Base-by-base conservation (phyloP, 2,329 filamentous ascomycete species). In the Cryphonectria naterciae region DNA sequence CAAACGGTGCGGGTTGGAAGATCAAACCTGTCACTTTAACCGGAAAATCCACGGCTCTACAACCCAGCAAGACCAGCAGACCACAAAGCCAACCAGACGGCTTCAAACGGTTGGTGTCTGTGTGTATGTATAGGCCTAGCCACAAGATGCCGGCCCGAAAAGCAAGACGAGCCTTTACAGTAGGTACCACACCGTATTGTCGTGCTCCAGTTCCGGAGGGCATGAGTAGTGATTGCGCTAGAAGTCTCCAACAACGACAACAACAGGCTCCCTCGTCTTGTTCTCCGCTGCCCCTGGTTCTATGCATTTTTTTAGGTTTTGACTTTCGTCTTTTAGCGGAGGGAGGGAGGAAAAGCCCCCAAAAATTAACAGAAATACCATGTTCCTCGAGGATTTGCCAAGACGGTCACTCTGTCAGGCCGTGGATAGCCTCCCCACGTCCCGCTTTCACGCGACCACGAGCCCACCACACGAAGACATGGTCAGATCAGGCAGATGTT, bases 391-490 rank as follows among this genome's bases (percentile, higher is more conserved):
- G 43, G 43, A 49, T 52, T 52, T 67, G 25, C 54, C 68, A 49
- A 35, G 54, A n/a, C 62, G 52, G 52, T 61, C 25, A 63, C 67
- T 25, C 41, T 58, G 25, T 32, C 25, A 8, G 35, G 19, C 28
- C 15, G 25, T 32, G 54, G 54, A 6, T 10, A 10, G 60, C 32
- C 13, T 41, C n/a, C 49, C 52, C 65, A 56, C 35, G 65, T 58
- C 65, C 65, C 52, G n/a, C 65, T 46, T 28, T 58, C 65, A 67
- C 54, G 65, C 60, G 65, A 67, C 54, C 65, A 49, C 46, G 32
- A 43, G 28, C 52, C 52, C 49, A 41, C 28, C 28, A 39, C 28
- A 35, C 65, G 49, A 58, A 11, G 32, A 32, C 32, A 60, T 32
- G 39, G 54, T 15, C 32, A 56, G 22, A 52, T 25, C 32, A 41